Base-by-base conservation (phyloP, 2,329 filamentous ascomycete species). In the Orbilia ellipsospora region DNA sequence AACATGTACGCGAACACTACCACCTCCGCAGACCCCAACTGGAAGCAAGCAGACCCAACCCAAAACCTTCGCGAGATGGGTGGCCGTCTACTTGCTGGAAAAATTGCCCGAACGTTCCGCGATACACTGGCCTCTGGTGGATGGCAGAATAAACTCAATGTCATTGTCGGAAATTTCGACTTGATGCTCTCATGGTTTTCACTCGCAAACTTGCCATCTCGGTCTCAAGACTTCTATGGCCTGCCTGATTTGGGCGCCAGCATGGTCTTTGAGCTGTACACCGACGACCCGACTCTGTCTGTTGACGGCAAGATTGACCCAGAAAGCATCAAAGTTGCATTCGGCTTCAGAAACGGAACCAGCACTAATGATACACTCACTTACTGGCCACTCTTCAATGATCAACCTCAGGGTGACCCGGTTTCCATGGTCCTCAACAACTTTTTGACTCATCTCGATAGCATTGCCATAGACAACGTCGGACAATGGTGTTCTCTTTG, bases 191-290 rank as follows among this genome's bases (percentile, higher is more conserved):
- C 72, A 10, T 75, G 56, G 48, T 75, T 75, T 54, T 64, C 72
- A 3, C 36, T 75, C 10, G 64, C 72, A 16, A 69, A 69, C 20
- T 48, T 75, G 48, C 57, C 72, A 16, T 75, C 72, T 13, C 72
- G 72, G 16, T 69, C 64, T 36, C 23, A 63, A n/a, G 45, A 69
- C 18, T 75, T 75, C 51, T 65, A 59, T 23, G 72, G 72, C 2
- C n/a, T 75, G 2, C 72, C 72, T 10, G 72, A 75, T 52, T 18
- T 75, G 13, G 72, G 72, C 6, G 68, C 72, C n/a, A 75, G 72
- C 48, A 75, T 75, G 64, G 64, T 75, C 0, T 75, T 75, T n/a
- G 72, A 75, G 16, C 28, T 75, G 8, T 75, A 69, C 59, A 75
- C 72, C 4, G 72, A 75, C 26, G 72, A 75, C 36, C 20, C 54